Evolutionary conservation across 1,284 basidiomycete species (phyloP).

Genomic region (Irpex sp.): DNA sequence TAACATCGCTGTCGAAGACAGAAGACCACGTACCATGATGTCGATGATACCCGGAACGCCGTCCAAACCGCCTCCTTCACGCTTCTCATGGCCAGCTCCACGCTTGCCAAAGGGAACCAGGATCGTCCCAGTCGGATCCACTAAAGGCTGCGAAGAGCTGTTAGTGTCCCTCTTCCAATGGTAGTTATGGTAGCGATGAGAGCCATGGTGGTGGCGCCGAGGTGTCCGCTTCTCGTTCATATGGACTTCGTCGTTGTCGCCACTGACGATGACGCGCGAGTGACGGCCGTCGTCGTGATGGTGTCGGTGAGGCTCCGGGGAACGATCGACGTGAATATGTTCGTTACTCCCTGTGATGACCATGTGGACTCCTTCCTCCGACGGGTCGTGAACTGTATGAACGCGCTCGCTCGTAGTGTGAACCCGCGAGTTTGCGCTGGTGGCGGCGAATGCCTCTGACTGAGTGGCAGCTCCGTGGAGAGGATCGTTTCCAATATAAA

Average conservation of each 20-base stretch:
- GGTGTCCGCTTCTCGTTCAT: conserved; percentile 11
- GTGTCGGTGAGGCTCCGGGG: conserved; percentile 10
- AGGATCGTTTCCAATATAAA: conserved; percentile 21
- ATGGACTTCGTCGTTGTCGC: conserved; percentile 22
- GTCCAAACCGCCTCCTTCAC: conserved; percentile 5
- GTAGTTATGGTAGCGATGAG: conserved; percentile 16
- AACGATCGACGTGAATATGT: conserved; percentile 16
- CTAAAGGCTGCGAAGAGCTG: neutral
- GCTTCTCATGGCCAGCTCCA: neutral
- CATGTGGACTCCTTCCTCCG: conserved; percentile 17
- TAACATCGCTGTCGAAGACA: neutral
- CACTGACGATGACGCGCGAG: conserved; percentile 21
- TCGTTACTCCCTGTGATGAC: conserved; percentile 17
- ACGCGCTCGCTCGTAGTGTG: conserved; percentile 5
- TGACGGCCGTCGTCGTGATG: conserved; percentile 18
- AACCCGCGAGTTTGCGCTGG: conserved; percentile 5
- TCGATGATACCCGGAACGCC: conserved; percentile 43
- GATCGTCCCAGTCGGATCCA: neutral
- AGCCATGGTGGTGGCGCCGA: conserved; percentile 12
- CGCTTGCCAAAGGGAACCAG: neutral
- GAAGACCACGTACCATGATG: conserved; percentile 39
- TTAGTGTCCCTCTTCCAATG: conserved; percentile 5
- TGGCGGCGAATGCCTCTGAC: neutral
- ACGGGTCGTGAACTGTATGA: conserved; percentile 13
- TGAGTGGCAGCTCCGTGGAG: neutral